phyloP scores from a whole-genome alignment of 176 grass and related monocot genomes.

The Hordeum vulgare region MorexV3_pseudomolecules_assembly NC_058518.1:459620993-459621492 shows the following conservation, averaged over 20 bases:
- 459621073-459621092: constrained; percentile 94
- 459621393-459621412: neutral
- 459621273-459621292: too few relatives aligned
- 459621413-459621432: neutral
- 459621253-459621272: too few relatives aligned
- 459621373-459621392: neutral
- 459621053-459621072: constrained; percentile 81
- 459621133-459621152: constrained; percentile 16
- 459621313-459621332: neutral
- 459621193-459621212: too few relatives aligned
- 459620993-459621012: constrained; percentile 29
- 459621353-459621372: neutral
- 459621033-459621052: constrained; percentile 96
- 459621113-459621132: constrained; percentile 33
- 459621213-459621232: too few relatives aligned
- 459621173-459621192: too few relatives aligned
- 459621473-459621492: neutral
- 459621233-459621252: too few relatives aligned
- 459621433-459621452: neutral
- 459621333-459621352: neutral
- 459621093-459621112: constrained; percentile 64
- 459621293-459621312: neutral
- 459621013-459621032: constrained; percentile 96
- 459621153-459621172: too few relatives aligned
- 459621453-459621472: neutral